Evolutionary conservation across 179 eudicot species (phyloP).

Genomic region (Drosera spatulata): DNA sequence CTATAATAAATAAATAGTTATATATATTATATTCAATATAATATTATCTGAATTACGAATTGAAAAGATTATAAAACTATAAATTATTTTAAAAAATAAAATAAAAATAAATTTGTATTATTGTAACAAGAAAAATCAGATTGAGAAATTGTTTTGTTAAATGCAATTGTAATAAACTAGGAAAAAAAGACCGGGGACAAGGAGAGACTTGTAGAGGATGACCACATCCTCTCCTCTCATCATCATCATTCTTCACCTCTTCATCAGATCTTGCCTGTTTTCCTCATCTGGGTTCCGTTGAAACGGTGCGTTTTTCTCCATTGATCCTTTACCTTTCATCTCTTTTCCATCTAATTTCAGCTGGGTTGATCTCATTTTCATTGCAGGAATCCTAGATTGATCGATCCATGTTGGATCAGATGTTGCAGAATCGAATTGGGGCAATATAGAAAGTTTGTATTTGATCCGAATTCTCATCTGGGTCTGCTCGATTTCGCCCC

Average conservation of each 20-base stretch:
- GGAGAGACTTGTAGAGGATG: conserved; percentile 42
- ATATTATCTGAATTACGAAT: too few relatives aligned
- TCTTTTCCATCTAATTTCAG: too few relatives aligned
- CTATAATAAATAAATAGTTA: too few relatives aligned
- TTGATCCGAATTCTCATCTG: conserved; percentile 34
- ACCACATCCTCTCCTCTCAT: conserved; percentile 50
- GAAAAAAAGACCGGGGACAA: conserved; percentile 16
- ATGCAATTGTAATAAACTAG: conserved; percentile 2
- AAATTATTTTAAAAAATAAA: too few relatives aligned
- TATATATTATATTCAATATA: too few relatives aligned
- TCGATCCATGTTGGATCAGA: conserved; percentile 29
- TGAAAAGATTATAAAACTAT: too few relatives aligned
- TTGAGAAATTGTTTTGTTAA: too few relatives aligned
- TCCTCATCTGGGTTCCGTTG: conserved; percentile 33
- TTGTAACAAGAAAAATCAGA: too few relatives aligned
- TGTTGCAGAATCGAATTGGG: conserved; percentile 34
- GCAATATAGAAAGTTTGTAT: conserved; percentile 23
- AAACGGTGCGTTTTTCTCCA: conserved; percentile 19
- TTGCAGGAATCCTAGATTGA: conserved; percentile 34
- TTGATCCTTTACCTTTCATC: background rate
- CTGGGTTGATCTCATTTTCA: too few relatives aligned
- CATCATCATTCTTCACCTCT: conserved; percentile 17
- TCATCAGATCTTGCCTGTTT: conserved; percentile 49
- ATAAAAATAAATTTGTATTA: too few relatives aligned
- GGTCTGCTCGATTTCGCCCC: conserved; percentile 27